These are phyloP conservation scores for Fulvia fulva DNA, from an alignment of 2,329 filamentous ascomycete genomes.

Conservation along the genomic window DNA sequence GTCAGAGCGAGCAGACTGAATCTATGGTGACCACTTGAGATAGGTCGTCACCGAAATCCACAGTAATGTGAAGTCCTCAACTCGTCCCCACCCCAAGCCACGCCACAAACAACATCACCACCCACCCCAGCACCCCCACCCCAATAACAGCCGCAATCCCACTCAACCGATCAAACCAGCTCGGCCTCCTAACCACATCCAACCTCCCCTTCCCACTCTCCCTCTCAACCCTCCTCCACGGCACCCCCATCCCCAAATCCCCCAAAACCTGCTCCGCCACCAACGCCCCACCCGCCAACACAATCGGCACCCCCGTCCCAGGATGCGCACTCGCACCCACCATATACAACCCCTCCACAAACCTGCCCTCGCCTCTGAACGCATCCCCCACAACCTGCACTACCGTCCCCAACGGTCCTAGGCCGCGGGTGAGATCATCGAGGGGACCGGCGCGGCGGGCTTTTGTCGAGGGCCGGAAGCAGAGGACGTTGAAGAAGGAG, in stretches of 20 bases:
- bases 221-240: constrained; percentile 35
- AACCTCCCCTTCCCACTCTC: constrained; percentile 20
- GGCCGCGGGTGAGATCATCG: constrained; percentile 31
- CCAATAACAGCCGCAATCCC: constrained; percentile 20
- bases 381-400: constrained; percentile 26
- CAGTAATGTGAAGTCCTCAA: too few species aligned
- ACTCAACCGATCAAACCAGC: constrained; percentile 25
- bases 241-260: constrained; percentile 36
- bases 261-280: constrained; percentile 52
- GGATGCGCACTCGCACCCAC: constrained; percentile 73
- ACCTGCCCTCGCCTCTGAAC: constrained; percentile 23
- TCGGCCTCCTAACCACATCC: constrained; percentile 27
- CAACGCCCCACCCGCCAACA: constrained; percentile 65
- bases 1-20: too few species aligned
- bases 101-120: constrained; percentile 11
- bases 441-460: constrained; percentile 45
- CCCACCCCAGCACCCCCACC: constrained; percentile 18
- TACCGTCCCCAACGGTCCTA: constrained; percentile 26
- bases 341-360: constrained; percentile 58
- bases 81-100: neutral
- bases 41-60: too few species aligned
- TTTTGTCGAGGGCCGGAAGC: constrained; percentile 61
- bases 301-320: constrained; percentile 71
- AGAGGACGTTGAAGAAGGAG: constrained; percentile 69
- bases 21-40: too few species aligned